Percentiles rank a stretch among this genome's conserved stretches.
Evolutionary conservation across 1,139 yeast species (phyloP).

Genomic region (Candida neerlandica): DNA sequence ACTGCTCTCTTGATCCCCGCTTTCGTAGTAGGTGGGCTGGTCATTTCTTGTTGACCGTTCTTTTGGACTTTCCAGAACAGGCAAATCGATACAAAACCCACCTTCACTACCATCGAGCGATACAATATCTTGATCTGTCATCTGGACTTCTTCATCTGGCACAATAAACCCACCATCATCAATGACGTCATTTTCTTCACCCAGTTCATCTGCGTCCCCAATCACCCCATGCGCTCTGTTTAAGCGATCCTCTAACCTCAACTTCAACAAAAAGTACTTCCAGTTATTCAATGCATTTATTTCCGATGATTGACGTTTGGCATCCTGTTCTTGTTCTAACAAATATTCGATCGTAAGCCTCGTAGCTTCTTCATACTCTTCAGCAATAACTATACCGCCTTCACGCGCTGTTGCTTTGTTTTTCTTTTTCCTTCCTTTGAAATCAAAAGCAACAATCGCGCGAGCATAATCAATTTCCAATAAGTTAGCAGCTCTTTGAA

Average conservation of each 20-base stretch:
- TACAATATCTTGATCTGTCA: slow-evolving; percentile 7
- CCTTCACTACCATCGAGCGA: slow-evolving; percentile 13
- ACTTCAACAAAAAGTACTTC: slow-evolving; percentile 70
- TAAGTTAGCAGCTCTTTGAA: slow-evolving; percentile 70
- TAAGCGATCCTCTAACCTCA: slow-evolving; percentile 71
- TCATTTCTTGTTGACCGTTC: neutral
- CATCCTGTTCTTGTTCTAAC: slow-evolving; percentile 56
- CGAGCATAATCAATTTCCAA: slow-evolving; percentile 79
- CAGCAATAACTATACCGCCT: slow-evolving; percentile 77
- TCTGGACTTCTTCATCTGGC: slow-evolving; percentile 7
- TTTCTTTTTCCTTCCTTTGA: slow-evolving; percentile 33
- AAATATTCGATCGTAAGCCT: slow-evolving; percentile 56
- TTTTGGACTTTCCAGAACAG: slow-evolving; percentile 4
- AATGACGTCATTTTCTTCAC: slow-evolving; percentile 3
- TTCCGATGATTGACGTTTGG: slow-evolving; percentile 46
- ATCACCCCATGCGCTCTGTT: slow-evolving; percentile 67
- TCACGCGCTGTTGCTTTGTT: slow-evolving; percentile 59
- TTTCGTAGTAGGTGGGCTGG: slow-evolving; percentile 1
- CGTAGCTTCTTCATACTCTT: slow-evolving; percentile 68
- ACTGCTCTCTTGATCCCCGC: slow-evolving; percentile 6
- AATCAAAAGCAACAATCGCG: slow-evolving; percentile 88
- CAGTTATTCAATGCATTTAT: slow-evolving; percentile 65
- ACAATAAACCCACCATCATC: slow-evolving; percentile 15
- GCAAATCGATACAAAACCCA: slow-evolving; percentile 16
- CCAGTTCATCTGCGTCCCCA: slow-evolving; percentile 19